Conservation (phyloP, 352 stramenopile species). For the Globisporangium nagaii region DNA sequence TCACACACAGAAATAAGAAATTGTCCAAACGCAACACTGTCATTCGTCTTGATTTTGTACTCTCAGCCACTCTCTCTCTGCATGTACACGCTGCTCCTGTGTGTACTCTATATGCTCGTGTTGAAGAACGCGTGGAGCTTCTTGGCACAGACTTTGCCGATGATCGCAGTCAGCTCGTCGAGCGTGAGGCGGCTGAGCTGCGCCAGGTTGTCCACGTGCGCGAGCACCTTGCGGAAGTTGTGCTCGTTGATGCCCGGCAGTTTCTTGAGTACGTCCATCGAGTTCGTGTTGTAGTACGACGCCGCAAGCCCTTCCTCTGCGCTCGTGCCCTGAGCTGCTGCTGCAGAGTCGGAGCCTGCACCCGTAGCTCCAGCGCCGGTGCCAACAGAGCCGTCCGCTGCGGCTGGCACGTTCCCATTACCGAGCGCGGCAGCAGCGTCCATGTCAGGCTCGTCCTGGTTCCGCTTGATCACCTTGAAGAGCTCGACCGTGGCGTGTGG, state of each 20-base stretch:
- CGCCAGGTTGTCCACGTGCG: slow-evolving; percentile 62
- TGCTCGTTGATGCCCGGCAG: slow-evolving; percentile 95
- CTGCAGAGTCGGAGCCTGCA: slow-evolving; percentile 18
- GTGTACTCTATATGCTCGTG: slow-evolving; percentile 30
- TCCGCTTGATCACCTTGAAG: slow-evolving; percentile 79
- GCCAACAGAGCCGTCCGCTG: slow-evolving; percentile 8
- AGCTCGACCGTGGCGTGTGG: slow-evolving; percentile 87
- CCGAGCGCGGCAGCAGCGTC: slow-evolving; percentile 61
- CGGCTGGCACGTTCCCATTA: slow-evolving; percentile 18
- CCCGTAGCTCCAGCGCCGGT: slow-evolving; percentile 12
- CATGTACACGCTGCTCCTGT: no score
- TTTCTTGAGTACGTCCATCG: slow-evolving; percentile 92
- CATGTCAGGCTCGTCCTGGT: slow-evolving; percentile 83
- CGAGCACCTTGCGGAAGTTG: slow-evolving; percentile 85
- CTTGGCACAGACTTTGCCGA: slow-evolving; percentile 71
- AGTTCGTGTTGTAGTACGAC: slow-evolving; percentile 85
- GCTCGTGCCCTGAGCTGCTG: slow-evolving; percentile 50
- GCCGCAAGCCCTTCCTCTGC: slow-evolving; percentile 50
- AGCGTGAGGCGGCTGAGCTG: slow-evolving; percentile 67
- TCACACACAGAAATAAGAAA: slow-evolving; percentile 1
- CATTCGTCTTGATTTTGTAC: no score
- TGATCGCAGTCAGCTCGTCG: slow-evolving; percentile 52
- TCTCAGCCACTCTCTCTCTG: no score
- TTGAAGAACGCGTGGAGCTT: slow-evolving; percentile 84
- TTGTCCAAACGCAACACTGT: no score